Conservation (phyloP, 495 filamentous ascomycete genomes). For the Penicillium herquei region DNA sequence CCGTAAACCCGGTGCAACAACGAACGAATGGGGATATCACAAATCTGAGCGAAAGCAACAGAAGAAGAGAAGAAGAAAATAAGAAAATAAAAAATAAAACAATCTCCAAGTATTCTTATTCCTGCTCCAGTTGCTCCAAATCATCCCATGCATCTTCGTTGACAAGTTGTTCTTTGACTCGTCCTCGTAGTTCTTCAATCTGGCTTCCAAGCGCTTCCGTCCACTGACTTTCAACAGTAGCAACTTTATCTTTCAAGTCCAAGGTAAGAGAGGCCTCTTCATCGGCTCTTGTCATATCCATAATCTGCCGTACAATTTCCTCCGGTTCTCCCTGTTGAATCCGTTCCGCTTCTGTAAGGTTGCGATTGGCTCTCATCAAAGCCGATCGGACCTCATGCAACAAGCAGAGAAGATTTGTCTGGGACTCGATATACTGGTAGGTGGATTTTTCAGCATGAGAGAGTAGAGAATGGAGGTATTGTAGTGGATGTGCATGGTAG, state of each 20-base stretch:
- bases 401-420: conserved; percentile 89
- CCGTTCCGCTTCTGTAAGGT: conserved; percentile 55
- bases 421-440: conserved; percentile 94
- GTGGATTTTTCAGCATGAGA: conserved; percentile 84
- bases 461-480: conserved; percentile 83
- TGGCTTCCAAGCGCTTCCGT: conserved; percentile 61
- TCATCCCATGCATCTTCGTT: conserved; percentile 76
- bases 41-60: conserved; percentile 4
- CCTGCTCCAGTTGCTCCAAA: conserved; percentile 45
- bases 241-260: conserved; percentile 90
- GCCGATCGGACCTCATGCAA: conserved; percentile 89
- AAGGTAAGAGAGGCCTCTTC: conserved; percentile 71
- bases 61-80: conserved; percentile 10
- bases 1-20: conserved; percentile 10
- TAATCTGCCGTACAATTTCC: conserved; percentile 49
- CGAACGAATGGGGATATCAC: conserved; percentile 33
- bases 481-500: conserved; percentile 74
- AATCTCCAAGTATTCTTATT: conserved; percentile 4
- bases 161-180: conserved; percentile 63
- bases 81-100: conserved; percentile 9
- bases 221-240: conserved; percentile 88
- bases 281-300: conserved; percentile 58
- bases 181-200: conserved; percentile 51
- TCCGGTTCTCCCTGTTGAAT: conserved; percentile 55
- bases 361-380: conserved; percentile 59